Conservation (phyloP, 768 basidiomycete genomes). For the Tulasnella sp. region DNA sequence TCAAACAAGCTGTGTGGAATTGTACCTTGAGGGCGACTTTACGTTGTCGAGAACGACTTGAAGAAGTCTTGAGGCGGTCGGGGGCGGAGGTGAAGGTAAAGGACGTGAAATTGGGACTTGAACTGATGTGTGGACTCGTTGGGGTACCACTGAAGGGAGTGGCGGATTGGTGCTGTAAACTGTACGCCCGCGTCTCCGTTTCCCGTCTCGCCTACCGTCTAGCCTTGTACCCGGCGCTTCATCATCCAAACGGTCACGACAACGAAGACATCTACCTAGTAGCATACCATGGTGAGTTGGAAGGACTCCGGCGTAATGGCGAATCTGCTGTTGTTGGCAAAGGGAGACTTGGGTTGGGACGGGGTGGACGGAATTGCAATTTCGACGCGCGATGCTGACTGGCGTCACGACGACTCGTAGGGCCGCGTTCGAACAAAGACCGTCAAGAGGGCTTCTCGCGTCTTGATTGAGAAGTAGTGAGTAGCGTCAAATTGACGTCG, state of each 20-base stretch:
- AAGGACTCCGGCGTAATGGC: background rate
- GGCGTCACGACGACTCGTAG: slow-evolving; percentile 32
- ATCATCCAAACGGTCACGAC: background rate
- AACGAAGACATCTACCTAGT: background rate
- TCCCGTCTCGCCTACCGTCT: background rate
- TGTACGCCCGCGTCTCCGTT: background rate
- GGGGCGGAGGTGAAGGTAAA: background rate
- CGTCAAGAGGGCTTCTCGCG: slow-evolving; percentile 97
- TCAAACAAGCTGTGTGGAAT: slow-evolving; percentile 35
- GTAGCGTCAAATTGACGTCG: slow-evolving; percentile 23
- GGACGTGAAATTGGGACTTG: background rate
- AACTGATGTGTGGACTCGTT: background rate
- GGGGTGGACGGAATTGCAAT: slow-evolving; percentile 10
- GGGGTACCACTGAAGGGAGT: background rate
- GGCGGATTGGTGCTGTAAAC: slow-evolving; percentile 8
- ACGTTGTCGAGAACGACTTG: background rate
- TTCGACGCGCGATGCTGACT: background rate
- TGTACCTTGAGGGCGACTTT: slow-evolving; percentile 6
- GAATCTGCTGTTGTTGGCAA: background rate
- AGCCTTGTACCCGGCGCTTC: background rate
- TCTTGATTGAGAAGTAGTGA: slow-evolving; percentile 98
- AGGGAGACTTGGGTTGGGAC: slow-evolving; percentile 34
- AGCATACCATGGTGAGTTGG: slow-evolving; percentile 1
- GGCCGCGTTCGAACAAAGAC: slow-evolving; percentile 99
- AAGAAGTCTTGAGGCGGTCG: background rate